Base-by-base conservation (phyloP, 2,329 filamentous ascomycete genomes). In the Teratosphaeria gauchensis region DNA sequence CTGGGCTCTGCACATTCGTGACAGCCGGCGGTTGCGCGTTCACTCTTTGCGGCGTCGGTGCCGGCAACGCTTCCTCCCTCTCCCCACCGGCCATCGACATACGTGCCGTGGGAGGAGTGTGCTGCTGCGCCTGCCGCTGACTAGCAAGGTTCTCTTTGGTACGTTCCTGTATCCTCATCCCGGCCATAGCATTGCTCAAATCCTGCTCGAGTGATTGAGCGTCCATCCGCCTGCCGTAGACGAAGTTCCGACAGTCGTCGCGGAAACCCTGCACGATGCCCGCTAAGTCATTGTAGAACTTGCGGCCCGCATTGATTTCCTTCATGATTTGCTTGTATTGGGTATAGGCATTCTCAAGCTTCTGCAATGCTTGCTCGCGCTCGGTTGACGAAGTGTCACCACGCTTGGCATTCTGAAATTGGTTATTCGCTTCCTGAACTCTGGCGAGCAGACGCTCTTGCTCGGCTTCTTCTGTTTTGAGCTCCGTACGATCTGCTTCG, bases 301-400 rank as follows among this genome's bases (percentile, higher is more conserved):
- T 96, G 56, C 92, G 81, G 0, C 90, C 94, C 0, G 88, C 89
- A 64, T 97, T 92, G 2, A 96, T 80, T 69, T 97, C 96, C 64
- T 84, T 89, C 59, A 96, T 85, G 58, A 97, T 90, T 72, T 99
- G 92, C 75, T 96, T 96, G 78, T 97, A 97, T 75, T 92, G 95
- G 73, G 91, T 85, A 71, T 95, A 97, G 0, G 90, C 92, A 63
- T 89, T 91, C 72, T 97, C 92, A 9, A 99, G 78, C 62, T 83
- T 85, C 73, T 99, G 94, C 54, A 99, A 76, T 0, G 90, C 91
- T 65, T 88, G 83, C 71, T 97, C 92, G 14, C 94, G 84, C 69
- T 95, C 91, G 61, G 80, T 82, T 1, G 80, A 83, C 5, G 82
- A 84, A 0, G 81, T 79, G 63, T 90, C 88, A 3, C 86, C 84